Evolutionary conservation across 1,139 yeast species (phyloP).

Genomic region (Suhomyces wounanorum): DNA sequence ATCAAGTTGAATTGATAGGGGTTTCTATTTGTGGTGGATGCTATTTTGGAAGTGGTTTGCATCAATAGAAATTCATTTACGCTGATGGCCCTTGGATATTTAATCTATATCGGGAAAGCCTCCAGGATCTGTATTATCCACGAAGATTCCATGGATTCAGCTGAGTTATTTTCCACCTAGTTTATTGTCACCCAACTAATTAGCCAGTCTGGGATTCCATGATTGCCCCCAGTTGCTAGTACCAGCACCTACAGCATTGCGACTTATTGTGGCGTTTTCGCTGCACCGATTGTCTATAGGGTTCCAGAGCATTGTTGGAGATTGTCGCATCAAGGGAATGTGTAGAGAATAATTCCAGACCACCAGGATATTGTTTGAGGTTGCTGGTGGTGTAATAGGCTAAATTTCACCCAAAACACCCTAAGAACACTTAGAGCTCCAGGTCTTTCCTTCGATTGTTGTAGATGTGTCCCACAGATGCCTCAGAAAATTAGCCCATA

Average conservation of each 20-base stretch:
- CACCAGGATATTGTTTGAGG: background rate
- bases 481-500: too few relatives aligned
- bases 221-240: background rate
- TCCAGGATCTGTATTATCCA: background rate
- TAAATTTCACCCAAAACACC: too few relatives aligned
- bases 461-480: too few relatives aligned
- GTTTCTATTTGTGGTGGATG: too few relatives aligned
- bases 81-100: background rate
- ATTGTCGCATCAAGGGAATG: background rate
- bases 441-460: too few relatives aligned
- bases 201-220: too few relatives aligned
- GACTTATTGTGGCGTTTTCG: background rate
- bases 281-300: background rate
- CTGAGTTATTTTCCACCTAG: too few relatives aligned
- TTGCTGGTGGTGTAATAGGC: background rate
- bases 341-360: too few relatives aligned
- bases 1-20: too few relatives aligned
- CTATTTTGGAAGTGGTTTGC: background rate
- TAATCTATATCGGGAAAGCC: background rate
- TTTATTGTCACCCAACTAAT: too few relatives aligned
- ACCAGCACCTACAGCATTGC: background rate
- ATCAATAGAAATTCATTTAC: background rate
- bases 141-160: background rate
- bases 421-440: too few relatives aligned
- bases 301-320: background rate